Evolutionary conservation across 163 green algal species (phyloP), one percentile per base, ranked within the genome.

Genomic region (Botryococcus braunii): DNA sequence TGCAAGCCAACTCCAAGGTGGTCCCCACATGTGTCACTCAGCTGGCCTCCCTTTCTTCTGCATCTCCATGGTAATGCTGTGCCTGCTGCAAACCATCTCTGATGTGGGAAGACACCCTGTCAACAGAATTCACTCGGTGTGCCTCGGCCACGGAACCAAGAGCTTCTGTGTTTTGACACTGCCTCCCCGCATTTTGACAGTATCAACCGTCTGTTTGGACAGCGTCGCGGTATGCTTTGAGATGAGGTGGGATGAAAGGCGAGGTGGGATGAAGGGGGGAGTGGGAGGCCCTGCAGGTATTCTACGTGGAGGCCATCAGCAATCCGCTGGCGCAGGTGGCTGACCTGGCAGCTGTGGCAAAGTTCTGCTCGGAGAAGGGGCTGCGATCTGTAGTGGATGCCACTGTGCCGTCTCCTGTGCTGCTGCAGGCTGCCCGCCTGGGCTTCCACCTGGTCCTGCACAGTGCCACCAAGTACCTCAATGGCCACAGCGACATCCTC

Each of bases 401-500:
- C 47, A 86, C 80, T 0, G 84, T 83, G 68, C 70, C 77, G 2
- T 78, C 66, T 21, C 80, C 80, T 21, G 65, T 65, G 36, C 32
- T 46, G 1, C 68, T 34, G 38, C 62, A 63, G 67, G 77, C 80
- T 23, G 58, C 70, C 7, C 31, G 72, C 17, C 37, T 69, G 31
- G 80, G 80, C 31, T 78, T 86, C 69, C 69, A 81, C 61, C 27
- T 86, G 3, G 72, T 83, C n/a, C 13, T 80, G 32, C 72, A 86
- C 43, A 73, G 48, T 5, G 77, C 77, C 34, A 86, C 80, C 11
- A 86, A 86, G 68, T 86, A 74, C 52, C 55, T 82, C 46, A 79
- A 80, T 39, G 79, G 77, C 6, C 79, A 86, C 48, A 73, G 66
- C 23, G 79, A 86, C 48, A 4, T 86, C 40, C 73, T 79, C 6